A percentile compares a stretch with the other conserved stretches of the same genome.
Evolutionary conservation across 164 flowering plant genomes (phyloP).

Genomic region (Vitis riparia): DNA sequence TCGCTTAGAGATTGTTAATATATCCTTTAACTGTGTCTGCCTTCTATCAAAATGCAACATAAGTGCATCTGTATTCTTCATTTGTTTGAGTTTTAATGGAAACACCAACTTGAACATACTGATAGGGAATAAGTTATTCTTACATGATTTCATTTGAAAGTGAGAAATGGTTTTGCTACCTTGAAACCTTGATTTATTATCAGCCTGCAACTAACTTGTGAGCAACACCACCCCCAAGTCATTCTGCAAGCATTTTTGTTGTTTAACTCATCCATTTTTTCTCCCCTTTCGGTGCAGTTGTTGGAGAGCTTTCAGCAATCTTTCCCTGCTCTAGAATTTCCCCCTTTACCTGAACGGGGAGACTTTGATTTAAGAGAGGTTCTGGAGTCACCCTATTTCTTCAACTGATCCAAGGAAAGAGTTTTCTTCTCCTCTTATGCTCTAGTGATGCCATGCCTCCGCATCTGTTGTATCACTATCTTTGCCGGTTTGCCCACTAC

Average conservation of each 20-base stretch:
- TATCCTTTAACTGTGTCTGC: not conserved
- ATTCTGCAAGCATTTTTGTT: not conserved
- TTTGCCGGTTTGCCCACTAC: not conserved
- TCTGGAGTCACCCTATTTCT: conserved; percentile 37
- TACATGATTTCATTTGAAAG: not conserved
- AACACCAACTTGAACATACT: not conserved
- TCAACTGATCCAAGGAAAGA: conserved; percentile 34
- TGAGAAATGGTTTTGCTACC: not conserved
- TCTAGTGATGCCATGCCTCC: not conserved
- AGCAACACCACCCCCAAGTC: too few relatives aligned
- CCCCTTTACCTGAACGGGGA: conserved; percentile 67
- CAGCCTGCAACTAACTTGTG: not conserved
- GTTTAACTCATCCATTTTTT: not conserved
- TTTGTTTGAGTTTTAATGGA: not conserved
- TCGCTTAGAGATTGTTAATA: not conserved
- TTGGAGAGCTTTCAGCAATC: conserved; percentile 56
- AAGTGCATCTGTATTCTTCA: not conserved
- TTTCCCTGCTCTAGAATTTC: conserved; percentile 52
- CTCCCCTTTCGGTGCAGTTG: conserved; percentile 34
- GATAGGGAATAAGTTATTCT: not conserved
- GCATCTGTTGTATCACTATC: not conserved
- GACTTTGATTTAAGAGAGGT: conserved; percentile 46
- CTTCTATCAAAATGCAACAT: not conserved
- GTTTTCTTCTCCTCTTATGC: not conserved
- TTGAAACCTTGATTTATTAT: not conserved